Base-by-base conservation (phyloP, 441 rosid species). In the Mallotus japonicus region DNA sequence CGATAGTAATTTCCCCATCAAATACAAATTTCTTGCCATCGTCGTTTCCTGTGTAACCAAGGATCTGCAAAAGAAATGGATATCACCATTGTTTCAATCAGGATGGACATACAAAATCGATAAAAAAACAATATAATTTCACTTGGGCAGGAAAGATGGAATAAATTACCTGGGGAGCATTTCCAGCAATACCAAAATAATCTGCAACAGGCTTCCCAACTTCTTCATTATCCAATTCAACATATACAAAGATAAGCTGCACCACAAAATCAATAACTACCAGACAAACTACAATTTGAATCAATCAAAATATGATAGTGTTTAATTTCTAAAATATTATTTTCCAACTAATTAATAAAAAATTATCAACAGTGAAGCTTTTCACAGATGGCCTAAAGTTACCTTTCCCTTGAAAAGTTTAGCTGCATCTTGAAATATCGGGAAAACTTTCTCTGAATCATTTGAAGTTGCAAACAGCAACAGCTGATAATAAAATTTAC, bases 341-440 rank as follows among this genome's bases (percentile, higher is more conserved):
- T 37, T 64, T 32, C 49, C 65, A 73, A 46, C 62, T 19, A 58
- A 56, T 22, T 44, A 32, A 34, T 20, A 19, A 64, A 67, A 11
- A 8, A 12, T 20, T 19, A 19, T 28, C 5, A 50, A 46, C 6
- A 3, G 28, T 20, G 22, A 40, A 50, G 46, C 47, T 65, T 15
- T 40, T 40, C 49, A 46, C 12, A 24, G 57, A 47, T 24, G 44
- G 57, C 44, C 44, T 28, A 42, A 19, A 75, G 60, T 66, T 89
- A 93, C 99, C 92, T 95, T 93, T 81, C 97, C 99, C 81, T 95
- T 91, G 78, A 95, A 93, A 68, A 76, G 60, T 81, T 91, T 93
- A 15, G 99, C 95, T 69, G 92, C 91, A 71, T 90, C 98, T 80
- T 90, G 81, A 78, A 93, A 93, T 61, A 78, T 55, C 8, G 89